Evolutionary conservation across 78 protist genomes (phyloP), one percentile per base, ranked within the genome.

Genomic region (Dictyostelium brefeldianum): DNA sequence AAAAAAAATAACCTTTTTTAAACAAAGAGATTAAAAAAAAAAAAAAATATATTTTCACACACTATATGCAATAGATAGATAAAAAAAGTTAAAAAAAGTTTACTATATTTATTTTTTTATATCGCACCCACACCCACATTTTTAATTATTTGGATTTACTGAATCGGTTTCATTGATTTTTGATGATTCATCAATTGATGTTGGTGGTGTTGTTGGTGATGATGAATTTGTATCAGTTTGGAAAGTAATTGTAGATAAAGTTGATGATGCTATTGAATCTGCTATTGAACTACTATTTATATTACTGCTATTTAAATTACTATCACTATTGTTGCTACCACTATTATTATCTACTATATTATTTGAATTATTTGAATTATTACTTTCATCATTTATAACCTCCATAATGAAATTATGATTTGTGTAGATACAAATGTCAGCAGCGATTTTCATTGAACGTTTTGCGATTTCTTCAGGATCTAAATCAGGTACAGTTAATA

Each of bases 391-490:
- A 18, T 69, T 54, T 12, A 90, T 59, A 11, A 75, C 82, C 27
- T 90, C 96, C 47, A 89, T 8, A 14, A 80, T 89, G 54, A 90
- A 93, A 36, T 93, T 93, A 65, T 89, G 80, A 75, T 96, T 96
- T 15, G 96, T 94, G 78, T 92, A 96, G 27, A 96, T 73, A 78
- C 96, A 97, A 27, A 97, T 89, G 36, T 96, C 97, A 15, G 98
- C 78, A 3, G 98, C 98, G 17, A 97, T 91, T 20, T 69, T 85
- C 97, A 97, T 97, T 67, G 98, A 89, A 47, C 96, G 94, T 50
- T 48, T 62, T 12, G 96, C 96, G 5, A 97, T 90, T 27, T 73
- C 95, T 56, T 96, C 97, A 7, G 97, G 97, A n/a, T 46, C 59
- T 11, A 96, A 67, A 9, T 69, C 81, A 17, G 87, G 78, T 17